Evolutionary conservation across 2,329 filamentous ascomycete genomes (phyloP).

Genomic region (Sporothrix protearum): DNA sequence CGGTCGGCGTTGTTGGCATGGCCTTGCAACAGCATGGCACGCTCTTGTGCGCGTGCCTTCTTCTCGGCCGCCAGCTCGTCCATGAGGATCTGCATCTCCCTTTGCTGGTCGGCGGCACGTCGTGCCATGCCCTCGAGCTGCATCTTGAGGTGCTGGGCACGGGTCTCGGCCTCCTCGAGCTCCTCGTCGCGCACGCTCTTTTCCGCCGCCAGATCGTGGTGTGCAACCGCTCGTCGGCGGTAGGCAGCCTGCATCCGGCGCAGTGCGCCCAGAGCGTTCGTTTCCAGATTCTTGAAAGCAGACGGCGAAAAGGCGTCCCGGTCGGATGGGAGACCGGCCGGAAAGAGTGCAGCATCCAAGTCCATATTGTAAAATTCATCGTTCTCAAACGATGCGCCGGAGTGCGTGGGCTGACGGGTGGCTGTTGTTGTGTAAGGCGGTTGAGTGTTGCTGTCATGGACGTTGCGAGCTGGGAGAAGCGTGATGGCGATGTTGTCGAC

Average conservation of each 20-base stretch:
- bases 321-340: constrained; percentile 41
- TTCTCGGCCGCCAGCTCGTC: constrained; percentile 51
- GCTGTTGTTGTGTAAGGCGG: constrained; percentile 35
- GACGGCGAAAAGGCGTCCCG: constrained; percentile 55
- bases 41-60: constrained; percentile 42
- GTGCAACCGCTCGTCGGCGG: constrained; percentile 48
- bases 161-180: constrained; percentile 52
- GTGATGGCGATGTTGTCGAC: constrained; percentile 36
- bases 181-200: constrained; percentile 54
- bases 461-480: constrained; percentile 47
- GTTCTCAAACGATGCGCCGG: constrained; percentile 32
- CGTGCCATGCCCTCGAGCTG: constrained; percentile 59
- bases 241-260: constrained; percentile 58
- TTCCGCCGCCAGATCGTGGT: constrained; percentile 52
- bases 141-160: constrained; percentile 52
- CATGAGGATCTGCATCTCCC: constrained; percentile 43
- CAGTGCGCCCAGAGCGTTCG: constrained; percentile 54
- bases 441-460: constrained; percentile 45
- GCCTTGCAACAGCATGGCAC: constrained; percentile 33
- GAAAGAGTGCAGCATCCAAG: constrained; percentile 53
- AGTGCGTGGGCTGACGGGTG: constrained; percentile 26
- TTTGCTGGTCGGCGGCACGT: constrained; percentile 53
- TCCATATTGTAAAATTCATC: constrained; percentile 57
- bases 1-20: constrained; percentile 19
- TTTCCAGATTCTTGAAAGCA: constrained; percentile 59